Evolutionary conservation across 768 basidiomycete species (phyloP), one percentile per base, ranked within the genome.

Genomic region (Leucocoprinus birnbaumii): DNA sequence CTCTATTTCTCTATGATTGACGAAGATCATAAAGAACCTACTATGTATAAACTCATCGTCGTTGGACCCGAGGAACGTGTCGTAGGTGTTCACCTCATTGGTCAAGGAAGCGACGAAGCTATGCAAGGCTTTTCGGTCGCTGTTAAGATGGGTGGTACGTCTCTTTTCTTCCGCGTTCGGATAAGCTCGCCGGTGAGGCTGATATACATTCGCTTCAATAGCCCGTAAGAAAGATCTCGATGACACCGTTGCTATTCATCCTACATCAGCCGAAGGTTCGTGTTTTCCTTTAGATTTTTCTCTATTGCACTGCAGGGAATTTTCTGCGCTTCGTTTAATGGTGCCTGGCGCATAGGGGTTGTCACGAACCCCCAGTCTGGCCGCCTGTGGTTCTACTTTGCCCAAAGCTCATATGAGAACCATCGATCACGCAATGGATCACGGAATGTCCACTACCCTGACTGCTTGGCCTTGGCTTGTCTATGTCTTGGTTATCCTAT

Each of bases 71-170:
- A 98, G 63, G 94, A 98, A 70, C 90, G 89, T 63, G 88, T 99
- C 38, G 93, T 98, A n/a, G 97, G 97, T 10, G 73, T 98, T 43
- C 97, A 98, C 71, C 84, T 98, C 60, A 84, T 98, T 55, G 97
- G 97, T 6, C 65, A 78, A 58, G 97, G 97, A 41, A 90, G 88
- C 63, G 97, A 99, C 66, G 97, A 99, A 72, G 83, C 89, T 62
- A 72, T 95, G 73, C 97, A 99, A 78, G 96, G 96, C 59, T 98
- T 97, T 70, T 91, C 76, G 2, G 93, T 98, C n/a, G 97, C 97
- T 11, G 78, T 99, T 62, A 98, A 98, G 77, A 96, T 98, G 96
- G 90, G 90, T 59, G 79, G 78, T 78, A 40, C 22, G 75, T 13
- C 42, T 42, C 21, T 13, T 11, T 48, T 44, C 38, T 37, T 48